Evolutionary conservation across 1,284 basidiomycete species (phyloP).

Genomic region (Cryptococcus maquisensis): DNA sequence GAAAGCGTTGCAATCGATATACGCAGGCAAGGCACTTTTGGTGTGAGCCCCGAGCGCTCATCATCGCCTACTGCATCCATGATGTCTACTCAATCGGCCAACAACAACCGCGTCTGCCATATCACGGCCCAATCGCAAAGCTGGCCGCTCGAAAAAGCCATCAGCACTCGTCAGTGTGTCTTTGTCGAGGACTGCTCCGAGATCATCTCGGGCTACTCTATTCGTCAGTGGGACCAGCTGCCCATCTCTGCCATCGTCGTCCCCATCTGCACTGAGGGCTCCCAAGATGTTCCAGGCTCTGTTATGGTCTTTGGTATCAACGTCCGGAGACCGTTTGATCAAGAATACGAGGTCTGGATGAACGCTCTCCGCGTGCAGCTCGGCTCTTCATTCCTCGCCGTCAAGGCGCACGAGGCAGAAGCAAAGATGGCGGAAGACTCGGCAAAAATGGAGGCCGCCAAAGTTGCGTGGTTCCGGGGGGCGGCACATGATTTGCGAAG

Average conservation of each 20-base stretch:
- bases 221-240: constrained; percentile 45
- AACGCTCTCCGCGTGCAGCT: constrained; percentile 38
- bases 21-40: constrained; percentile 8
- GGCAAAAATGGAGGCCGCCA: constrained; percentile 46
- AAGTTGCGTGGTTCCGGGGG: constrained; percentile 44
- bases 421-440: constrained; percentile 37
- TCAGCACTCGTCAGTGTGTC: constrained; percentile 38
- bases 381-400: constrained; percentile 29
- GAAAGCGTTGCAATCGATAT: neutral
- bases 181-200: constrained; percentile 40
- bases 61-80: constrained; percentile 35
- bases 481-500: constrained; percentile 47
- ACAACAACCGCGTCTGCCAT: constrained; percentile 19
- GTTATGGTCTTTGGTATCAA: constrained; percentile 51
- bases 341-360: constrained; percentile 40
- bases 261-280: constrained; percentile 41
- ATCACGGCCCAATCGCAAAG: constrained; percentile 10
- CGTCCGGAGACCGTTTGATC: constrained; percentile 37
- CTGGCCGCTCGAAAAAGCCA: constrained; percentile 43
- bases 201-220: constrained; percentile 33
- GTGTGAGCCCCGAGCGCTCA: constrained; percentile 21
- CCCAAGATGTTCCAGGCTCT: constrained; percentile 35
- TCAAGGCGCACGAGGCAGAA: constrained; percentile 45
- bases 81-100: constrained; percentile 34
- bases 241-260: constrained; percentile 45